Evolutionary conservation across 1,139 yeast genomes (phyloP), one percentile per base, ranked within the genome.

Genomic region (Candida tetrigidarum): DNA sequence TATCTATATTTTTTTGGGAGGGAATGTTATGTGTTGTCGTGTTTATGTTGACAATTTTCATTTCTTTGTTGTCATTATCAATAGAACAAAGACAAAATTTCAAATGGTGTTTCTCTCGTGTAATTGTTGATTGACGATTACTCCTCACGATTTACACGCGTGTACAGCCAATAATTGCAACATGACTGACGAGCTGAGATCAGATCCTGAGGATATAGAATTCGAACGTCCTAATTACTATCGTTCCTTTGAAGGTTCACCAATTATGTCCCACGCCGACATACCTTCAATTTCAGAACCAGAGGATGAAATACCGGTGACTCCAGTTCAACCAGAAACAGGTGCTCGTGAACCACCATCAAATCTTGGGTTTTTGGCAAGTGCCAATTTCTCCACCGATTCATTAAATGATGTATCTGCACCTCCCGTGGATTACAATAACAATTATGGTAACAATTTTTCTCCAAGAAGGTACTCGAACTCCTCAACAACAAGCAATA

Each of bases 321-420:
- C 28, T 9, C 20, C 30, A 19, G 12, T 30, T 23, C 37, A 30
- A 22, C 42, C 20, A 29, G 23, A 6, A 18, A 12, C 16, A 19
- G 5, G 16, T 6, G 14, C 10, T n/a, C 18, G 18, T 23, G 36
- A 26, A 8, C 26, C 32, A 19, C 22, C 43, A 14, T 7, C 35
- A 3, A 51, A 46, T 27, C 46, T 67, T 27, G 48, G 58, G 4
- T 54, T 52, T 34, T 57, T 73, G 22, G 66, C 71, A 10, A 70
- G 76, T 48, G 70, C 76, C 36, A 74, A 74, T 53, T 74, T 74
- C 53, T 71, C 76, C n/a, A 57, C 73, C 0, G 78, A 74, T 41
- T 74, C 78, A 1, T 51, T 72, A 12, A 50, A 27, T 23, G 47
- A 43, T 14, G 12, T 39, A 15, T 14, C 37, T 8, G 34, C 23